A percentile compares a stretch with the other conserved stretches of the same genome.
Evolutionary conservation across 805 yeast genomes (phyloP).

Genomic region (Priceomyces haplophilus): DNA sequence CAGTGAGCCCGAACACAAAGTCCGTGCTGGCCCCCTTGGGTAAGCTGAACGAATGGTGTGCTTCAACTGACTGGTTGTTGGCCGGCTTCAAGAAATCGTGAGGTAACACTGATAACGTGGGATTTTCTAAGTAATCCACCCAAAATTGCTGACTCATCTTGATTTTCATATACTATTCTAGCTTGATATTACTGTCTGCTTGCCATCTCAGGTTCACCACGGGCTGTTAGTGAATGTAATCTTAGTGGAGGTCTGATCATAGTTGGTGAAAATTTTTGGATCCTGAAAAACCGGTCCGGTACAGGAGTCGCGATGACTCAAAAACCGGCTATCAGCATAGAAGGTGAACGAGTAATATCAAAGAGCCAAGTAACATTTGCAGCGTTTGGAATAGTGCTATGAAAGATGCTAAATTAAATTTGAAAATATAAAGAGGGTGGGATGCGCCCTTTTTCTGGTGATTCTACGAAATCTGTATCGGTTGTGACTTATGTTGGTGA

Average conservation of each 20-base stretch:
- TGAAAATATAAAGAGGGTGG: too few species aligned
- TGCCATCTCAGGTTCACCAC: slow-evolving; percentile 1
- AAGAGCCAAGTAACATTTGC: too few species aligned
- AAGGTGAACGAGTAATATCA: neutral
- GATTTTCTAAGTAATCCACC: slow-evolving; percentile 65
- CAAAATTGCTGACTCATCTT: slow-evolving; percentile 38
- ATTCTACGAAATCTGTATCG: too few species aligned
- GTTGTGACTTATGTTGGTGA: too few species aligned
- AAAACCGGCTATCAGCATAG: neutral
- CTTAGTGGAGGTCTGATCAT: neutral
- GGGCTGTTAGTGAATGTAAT: neutral
- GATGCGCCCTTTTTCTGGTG: too few species aligned
- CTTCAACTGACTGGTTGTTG: slow-evolving; percentile 64
- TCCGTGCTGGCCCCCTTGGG: slow-evolving; percentile 8
- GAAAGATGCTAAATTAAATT: too few species aligned
- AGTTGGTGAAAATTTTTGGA: slow-evolving; percentile 1
- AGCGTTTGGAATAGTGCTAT: too few species aligned
- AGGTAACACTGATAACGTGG: slow-evolving; percentile 85
- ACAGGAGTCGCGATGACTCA: slow-evolving; percentile 3
- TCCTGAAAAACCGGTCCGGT: slow-evolving; percentile 2
- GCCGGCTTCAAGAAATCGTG: slow-evolving; percentile 81
- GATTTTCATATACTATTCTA: neutral
- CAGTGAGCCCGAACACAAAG: slow-evolving; percentile 59
- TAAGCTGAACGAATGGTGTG: slow-evolving; percentile 35
- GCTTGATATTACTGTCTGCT: neutral